Percentiles rank a stretch among this genome's conserved stretches.
Evolutionary conservation across 2,329 filamentous ascomycete genomes (phyloP).

Genomic region (Rutstroemia sp.): DNA sequence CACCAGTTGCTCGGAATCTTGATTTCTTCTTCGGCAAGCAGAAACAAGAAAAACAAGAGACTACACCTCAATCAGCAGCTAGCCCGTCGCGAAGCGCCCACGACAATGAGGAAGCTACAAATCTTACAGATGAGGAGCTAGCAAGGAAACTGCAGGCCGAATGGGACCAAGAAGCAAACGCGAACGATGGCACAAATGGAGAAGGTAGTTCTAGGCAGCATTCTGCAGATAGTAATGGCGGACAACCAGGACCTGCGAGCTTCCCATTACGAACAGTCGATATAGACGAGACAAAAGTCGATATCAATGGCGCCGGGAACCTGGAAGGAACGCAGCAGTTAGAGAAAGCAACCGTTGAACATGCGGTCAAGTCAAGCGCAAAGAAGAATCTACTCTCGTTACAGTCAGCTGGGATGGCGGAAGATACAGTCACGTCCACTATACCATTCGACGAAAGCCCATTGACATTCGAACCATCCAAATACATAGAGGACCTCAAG

Average conservation of each 20-base stretch:
- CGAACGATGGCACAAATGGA: neutral
- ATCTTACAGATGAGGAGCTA: slow-evolving; percentile 72
- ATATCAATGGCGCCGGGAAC: neutral
- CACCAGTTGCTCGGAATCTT: slow-evolving; percentile 49
- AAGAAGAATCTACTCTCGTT: slow-evolving; percentile 56
- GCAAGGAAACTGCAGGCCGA: slow-evolving; percentile 81
- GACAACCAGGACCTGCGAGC: neutral
- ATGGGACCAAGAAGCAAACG: slow-evolving; percentile 48
- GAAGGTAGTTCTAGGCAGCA: neutral
- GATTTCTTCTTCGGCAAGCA: slow-evolving; percentile 88
- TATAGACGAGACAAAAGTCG: neutral
- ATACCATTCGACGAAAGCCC: slow-evolving; percentile 84
- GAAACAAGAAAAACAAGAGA: slow-evolving; percentile 41
- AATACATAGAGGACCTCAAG: slow-evolving; percentile 62
- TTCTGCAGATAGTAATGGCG: neutral
- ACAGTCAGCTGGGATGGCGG: slow-evolving; percentile 67
- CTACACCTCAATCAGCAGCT: slow-evolving; percentile 17
- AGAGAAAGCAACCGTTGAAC: neutral
- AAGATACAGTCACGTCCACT: slow-evolving; percentile 66
- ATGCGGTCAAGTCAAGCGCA: neutral
- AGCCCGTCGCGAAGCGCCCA: slow-evolving; percentile 3
- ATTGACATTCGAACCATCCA: slow-evolving; percentile 66
- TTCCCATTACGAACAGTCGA: neutral
- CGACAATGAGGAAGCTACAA: slow-evolving; percentile 30
- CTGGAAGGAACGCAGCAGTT: neutral